Evolutionary conservation across 306 rosid genomes (phyloP), one percentile per base, ranked within the genome.

Genomic region (Dalbergia cultrata): DNA sequence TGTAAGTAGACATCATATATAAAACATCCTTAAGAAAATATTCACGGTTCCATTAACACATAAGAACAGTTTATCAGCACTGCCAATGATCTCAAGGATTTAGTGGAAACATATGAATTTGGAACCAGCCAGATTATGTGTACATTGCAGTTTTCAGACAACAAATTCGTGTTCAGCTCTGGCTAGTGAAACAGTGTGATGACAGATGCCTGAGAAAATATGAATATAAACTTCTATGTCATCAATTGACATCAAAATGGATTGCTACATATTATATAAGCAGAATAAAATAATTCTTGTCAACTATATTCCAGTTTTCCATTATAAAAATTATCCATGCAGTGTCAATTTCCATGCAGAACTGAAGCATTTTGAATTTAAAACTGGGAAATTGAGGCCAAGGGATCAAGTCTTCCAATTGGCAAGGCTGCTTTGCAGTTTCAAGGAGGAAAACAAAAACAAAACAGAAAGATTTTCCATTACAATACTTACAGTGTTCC

Each of bases 401-500:
- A 77, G 47, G 67, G 56, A 34, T 22, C 22, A 54, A 69, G 59
- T 35, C 41, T 60, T 60, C 41, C 75, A 12, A 49, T 64, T 4
- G 9, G 14, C 17, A 52, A 11, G 61, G 53, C 5, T 12, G 43
- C 53, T 61, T 50, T 70, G 39, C 31, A 22, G 41, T 70, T 31
- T 52, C 62, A 70, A 53, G 45, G 65, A 47, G 19, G 37, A 74
- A 26, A 44, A 53, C 12, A 52, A 61, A 21, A 37, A 50, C 54
- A 77, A 31, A 67, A 72, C 7, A 74, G 65, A 59, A 71, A 54
- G 8, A 5, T 7, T 9, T 72, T 47, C 71, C 54, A 81, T 62
- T 33, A 65, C n/a, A 63, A 66, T 19, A 77, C 97, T 90, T 84
- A 95, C 99, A 95, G 68, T 37, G 99, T 95, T 89, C 99, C 99